A percentile compares a stretch with the other conserved stretches of the same genome.
These are phyloP conservation scores for Raphanus hybrid DNA, from an alignment of 441 rosid species.

Conservation along the genomic window DNA sequence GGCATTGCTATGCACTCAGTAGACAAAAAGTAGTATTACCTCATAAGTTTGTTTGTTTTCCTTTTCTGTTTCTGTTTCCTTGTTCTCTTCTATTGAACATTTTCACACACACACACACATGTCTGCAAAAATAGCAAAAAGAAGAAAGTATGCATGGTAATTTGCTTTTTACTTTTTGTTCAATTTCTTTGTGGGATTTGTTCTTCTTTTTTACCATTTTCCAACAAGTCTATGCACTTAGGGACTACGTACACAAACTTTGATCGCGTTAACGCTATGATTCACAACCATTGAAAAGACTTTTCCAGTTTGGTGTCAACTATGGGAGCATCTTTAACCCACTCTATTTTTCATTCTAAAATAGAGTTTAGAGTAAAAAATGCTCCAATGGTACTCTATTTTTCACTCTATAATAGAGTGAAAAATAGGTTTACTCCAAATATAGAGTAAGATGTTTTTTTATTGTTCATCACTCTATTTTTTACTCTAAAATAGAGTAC, in stretches of 20 bases:
- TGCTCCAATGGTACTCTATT: no score
- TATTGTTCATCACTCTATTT: no score
- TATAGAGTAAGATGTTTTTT: no score
- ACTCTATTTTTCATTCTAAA: no score
- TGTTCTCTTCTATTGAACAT: slow-evolving; percentile 18
- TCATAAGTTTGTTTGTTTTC: slow-evolving; percentile 18
- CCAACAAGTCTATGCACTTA: slow-evolving; percentile 14
- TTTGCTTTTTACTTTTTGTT: slow-evolving; percentile 30
- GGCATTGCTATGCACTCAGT: slow-evolving; percentile 39
- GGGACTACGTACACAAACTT: slow-evolving; percentile 18
- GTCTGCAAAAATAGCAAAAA: slow-evolving; percentile 35
- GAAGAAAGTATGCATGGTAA: slow-evolving; percentile 38
- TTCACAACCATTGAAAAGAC: no score
- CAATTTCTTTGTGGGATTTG: slow-evolving; percentile 18
- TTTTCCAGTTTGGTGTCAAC: not conserved
- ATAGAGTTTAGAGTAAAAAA: no score
- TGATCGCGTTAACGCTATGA: not conserved
- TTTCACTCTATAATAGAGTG: no score
- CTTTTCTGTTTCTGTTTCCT: slow-evolving; percentile 1
- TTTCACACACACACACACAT: slow-evolving; percentile 21
- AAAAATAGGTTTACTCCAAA: no score
- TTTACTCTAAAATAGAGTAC: no score
- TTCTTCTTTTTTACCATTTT: slow-evolving; percentile 9
- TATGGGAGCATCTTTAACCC: no score
- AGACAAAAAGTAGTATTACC: slow-evolving; percentile 40